Evolutionary conservation across 495 filamentous ascomycete species (phyloP), one percentile per base, ranked within the genome.

Genomic region (Neurospora sublineolata): DNA sequence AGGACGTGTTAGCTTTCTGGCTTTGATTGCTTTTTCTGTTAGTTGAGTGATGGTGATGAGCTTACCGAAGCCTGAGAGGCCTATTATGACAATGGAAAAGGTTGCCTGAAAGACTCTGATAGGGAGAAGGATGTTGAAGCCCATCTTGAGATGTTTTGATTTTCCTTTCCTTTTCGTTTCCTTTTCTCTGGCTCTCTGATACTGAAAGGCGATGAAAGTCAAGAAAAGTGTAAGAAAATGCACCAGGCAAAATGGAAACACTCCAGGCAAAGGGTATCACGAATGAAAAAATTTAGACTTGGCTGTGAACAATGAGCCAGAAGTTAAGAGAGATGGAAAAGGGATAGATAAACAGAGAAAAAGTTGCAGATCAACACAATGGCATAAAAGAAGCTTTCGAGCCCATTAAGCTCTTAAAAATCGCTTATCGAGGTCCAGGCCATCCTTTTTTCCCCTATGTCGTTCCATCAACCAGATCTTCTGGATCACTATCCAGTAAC

Each of bases 61-160:
- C 86, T 8, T 83, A 95, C 93, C 88, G 78, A 90, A 93, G 68
- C 83, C 87, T 23, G 90, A 89, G 41, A 96, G 81, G 27, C 83
- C 88, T 68, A 96, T 79, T 40, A 92, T 83, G 64, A 91, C 84
- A 74, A 93, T 75, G 12, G 89, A 88, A 69, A 93, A 88, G 68
- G 91, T 69, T 27, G 80, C 78, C 78, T 96, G 93, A 67, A 84
- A 70, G 33, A 72, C 71, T 71, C 84, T 78, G 64, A 85, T 40
- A n/a, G 72, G 70, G 18, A 80, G 71, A 37, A 78, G 71, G 39
- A 81, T 68, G 44, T 41, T 69, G 68, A 78, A 58, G 33, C 67
- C 52, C 74, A 77, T 77, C 40, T 67, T 75, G 36, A 33, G 23
- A 39, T 40, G 11, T 20, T 8, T n/a, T n/a, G n/a, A 16, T 58